Conservation (phyloP, 306 rosid genomes). For the Pyrus pyrifolia region DNA sequence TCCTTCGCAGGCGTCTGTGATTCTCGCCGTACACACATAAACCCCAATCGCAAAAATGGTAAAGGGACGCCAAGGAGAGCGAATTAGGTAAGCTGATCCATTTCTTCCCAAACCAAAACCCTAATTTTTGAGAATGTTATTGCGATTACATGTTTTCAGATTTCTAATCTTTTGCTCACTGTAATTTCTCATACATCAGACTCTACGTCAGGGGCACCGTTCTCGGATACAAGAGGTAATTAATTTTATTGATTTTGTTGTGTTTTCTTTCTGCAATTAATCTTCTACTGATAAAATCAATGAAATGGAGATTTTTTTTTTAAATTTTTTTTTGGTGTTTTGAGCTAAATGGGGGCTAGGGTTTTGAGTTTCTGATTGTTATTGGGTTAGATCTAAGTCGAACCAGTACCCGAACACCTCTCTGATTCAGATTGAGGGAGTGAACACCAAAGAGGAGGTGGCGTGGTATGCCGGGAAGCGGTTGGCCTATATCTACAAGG, state of each 20-base stretch:
- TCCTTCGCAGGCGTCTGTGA: conserved; percentile 7
- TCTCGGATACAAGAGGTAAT: conserved; percentile 91
- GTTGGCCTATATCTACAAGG: conserved; percentile 86
- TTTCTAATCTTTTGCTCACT: neutral
- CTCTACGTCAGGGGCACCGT: conserved; percentile 82
- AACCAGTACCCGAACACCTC: conserved; percentile 90
- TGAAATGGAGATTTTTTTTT: neutral
- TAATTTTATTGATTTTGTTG: neutral
- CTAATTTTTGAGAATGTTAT: neutral
- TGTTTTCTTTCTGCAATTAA: neutral
- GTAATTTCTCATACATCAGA: conserved; percentile 19
- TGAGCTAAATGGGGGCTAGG: neutral
- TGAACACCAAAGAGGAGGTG: conserved; percentile 91
- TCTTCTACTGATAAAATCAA: neutral
- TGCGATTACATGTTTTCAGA: neutral
- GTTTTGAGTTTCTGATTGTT: neutral
- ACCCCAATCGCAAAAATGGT: conserved; percentile 41
- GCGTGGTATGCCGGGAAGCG: conserved; percentile 79
- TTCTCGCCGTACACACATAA: neutral
- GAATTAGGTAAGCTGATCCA: conserved; percentile 51
- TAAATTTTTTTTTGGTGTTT: neutral
- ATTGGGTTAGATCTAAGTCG: conserved; percentile 66
- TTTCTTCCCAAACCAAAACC: neutral
- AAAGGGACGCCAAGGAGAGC: conserved; percentile 89
- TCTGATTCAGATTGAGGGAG: conserved; percentile 80